phyloP scores from a whole-genome alignment of 192 early-diverging fungal genomes.

The Backusella liffmaniae region DNA sequence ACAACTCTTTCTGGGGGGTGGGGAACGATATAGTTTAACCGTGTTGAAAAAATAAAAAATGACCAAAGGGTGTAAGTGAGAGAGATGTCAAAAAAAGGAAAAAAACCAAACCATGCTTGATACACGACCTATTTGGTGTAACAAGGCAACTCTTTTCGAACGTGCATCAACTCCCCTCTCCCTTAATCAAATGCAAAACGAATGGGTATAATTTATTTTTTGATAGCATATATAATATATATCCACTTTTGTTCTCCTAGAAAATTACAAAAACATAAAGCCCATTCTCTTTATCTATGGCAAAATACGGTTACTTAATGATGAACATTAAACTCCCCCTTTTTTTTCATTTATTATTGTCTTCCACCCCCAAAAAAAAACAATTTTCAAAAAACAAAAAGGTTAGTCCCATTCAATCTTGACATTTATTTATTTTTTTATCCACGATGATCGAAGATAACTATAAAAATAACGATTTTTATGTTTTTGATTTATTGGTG shows the following conservation, averaged over 20 bases:
- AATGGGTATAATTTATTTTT: too few species aligned
- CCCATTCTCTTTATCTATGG: background rate
- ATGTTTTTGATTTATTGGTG: slow-evolving; percentile 1
- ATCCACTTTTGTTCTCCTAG: background rate
- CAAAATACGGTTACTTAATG: background rate
- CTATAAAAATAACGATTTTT: slow-evolving; percentile 6
- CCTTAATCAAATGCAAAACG: too few species aligned
- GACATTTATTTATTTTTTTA: slow-evolving; percentile 1
- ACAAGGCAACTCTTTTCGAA: background rate
- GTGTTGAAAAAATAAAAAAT: background rate
- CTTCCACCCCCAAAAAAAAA: background rate
- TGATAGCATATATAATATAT: too few species aligned
- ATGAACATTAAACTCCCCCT: background rate
- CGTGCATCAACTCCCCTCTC: background rate
- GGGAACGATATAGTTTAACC: background rate
- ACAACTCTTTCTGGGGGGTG: background rate
- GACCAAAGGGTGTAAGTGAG: background rate
- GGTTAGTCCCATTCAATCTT: background rate
- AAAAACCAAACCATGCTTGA: background rate
- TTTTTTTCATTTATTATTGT: background rate
- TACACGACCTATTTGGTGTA: background rate
- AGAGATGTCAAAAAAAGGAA: background rate
- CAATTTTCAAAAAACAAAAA: background rate
- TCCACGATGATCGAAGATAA: background rate
- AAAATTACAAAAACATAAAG: background rate